A percentile compares a stretch with the other conserved stretches of the same genome.
Evolutionary conservation across 2,329 filamentous ascomycete species (phyloP).

Genomic region (Hypoxylon sp.): DNA sequence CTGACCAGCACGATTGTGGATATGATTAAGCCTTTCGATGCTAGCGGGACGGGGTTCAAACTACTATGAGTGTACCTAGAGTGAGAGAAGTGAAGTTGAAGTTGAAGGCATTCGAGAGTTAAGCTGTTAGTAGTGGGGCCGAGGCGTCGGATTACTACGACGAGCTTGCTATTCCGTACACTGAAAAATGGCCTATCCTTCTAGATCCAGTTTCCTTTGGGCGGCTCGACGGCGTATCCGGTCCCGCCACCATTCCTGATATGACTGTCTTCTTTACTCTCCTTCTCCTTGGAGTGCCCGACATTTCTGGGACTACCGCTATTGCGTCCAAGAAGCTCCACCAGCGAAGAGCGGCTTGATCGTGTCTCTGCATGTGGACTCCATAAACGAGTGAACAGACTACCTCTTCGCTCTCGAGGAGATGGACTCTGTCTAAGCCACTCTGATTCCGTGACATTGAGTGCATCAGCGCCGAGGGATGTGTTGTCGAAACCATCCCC

Average conservation of each 20-base stretch:
- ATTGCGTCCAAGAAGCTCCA: constrained; percentile 18
- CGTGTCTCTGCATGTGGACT: constrained; percentile 34
- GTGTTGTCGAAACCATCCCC: constrained; percentile 5
- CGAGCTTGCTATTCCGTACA: too few relatives aligned
- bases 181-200: too few relatives aligned
- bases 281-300: neutral
- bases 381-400: constrained; percentile 29
- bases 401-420: constrained; percentile 30
- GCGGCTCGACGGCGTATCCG: constrained; percentile 15
- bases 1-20: too few relatives aligned
- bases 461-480: constrained; percentile 13
- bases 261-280: neutral
- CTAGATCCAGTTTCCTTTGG: constrained; percentile 41
- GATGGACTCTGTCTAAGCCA: constrained; percentile 45
- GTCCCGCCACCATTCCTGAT: neutral
- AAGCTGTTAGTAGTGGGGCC: constrained; percentile 22
- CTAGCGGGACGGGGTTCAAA: neutral
- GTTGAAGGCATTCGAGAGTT: neutral
- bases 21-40: too few relatives aligned
- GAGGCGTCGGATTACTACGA: constrained; percentile 6
- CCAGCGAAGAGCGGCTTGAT: constrained; percentile 22
- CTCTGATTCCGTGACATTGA: constrained; percentile 43
- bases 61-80: too few relatives aligned
- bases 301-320: neutral
- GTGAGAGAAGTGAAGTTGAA: constrained; percentile 1